These are phyloP conservation scores for Venturiaceae sp. DNA, from an alignment of 2,329 filamentous ascomycete genomes.

Conservation along the genomic window DNA sequence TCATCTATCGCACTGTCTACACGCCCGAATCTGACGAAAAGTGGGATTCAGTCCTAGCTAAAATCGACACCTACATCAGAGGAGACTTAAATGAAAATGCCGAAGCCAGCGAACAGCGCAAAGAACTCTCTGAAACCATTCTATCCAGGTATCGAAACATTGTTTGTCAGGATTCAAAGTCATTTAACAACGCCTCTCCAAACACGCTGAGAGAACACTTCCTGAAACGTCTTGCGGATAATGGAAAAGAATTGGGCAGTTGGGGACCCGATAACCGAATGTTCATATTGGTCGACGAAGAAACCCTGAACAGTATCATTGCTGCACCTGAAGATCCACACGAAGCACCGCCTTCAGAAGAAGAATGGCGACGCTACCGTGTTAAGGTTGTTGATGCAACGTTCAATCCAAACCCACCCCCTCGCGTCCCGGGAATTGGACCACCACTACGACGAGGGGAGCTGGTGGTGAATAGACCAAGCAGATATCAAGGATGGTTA, in stretches of 20 bases:
- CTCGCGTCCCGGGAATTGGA: too few relatives aligned
- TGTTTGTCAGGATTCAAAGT: not conserved
- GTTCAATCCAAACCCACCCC: not conserved
- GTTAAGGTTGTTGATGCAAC: not conserved
- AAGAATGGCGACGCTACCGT: too few relatives aligned
- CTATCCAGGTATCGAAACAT: too few relatives aligned
- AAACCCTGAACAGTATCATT: not conserved
- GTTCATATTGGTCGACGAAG: not conserved
- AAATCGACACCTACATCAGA: not conserved
- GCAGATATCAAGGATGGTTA: too few relatives aligned
- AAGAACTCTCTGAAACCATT: too few relatives aligned
- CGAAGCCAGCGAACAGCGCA: not conserved
- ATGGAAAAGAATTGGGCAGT: too few relatives aligned
- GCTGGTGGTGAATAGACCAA: too few relatives aligned
- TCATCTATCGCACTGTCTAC: not conserved
- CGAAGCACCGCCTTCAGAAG: too few relatives aligned
- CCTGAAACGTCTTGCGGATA: too few relatives aligned
- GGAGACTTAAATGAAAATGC: too few relatives aligned
- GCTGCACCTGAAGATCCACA: not conserved
- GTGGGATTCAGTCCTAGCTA: not conserved
- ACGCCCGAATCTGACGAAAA: not conserved
- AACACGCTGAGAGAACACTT: not conserved
- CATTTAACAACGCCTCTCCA: not conserved
- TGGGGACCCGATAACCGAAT: not conserved
- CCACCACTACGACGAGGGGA: too few relatives aligned